phyloP scores from a whole-genome alignment of 306 rosid genomes.

The Senna tora region DNA sequence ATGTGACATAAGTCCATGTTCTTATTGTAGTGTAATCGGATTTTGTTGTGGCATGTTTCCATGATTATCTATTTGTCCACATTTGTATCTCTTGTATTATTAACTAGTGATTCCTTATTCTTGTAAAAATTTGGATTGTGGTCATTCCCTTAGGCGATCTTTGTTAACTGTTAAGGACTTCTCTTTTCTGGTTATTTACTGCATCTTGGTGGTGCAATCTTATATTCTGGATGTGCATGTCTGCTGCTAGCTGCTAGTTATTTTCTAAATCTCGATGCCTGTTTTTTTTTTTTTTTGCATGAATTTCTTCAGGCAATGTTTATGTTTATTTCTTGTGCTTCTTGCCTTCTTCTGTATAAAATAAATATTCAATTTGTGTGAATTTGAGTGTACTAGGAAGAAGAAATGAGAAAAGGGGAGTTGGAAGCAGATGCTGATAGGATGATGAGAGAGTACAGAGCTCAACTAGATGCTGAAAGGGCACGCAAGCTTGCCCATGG shows the following conservation, averaged over 20 bases:
- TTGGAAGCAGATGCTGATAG: slow-evolving; percentile 89
- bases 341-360: slow-evolving; percentile 25
- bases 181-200: neutral
- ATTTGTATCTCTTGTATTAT: neutral
- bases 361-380: slow-evolving; percentile 20
- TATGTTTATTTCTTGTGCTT: slow-evolving; percentile 18
- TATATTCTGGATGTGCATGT: slow-evolving; percentile 24
- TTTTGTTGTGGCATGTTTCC: neutral
- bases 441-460: slow-evolving; percentile 98
- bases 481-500: slow-evolving; percentile 90
- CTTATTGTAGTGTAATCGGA: neutral
- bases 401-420: slow-evolving; percentile 89
- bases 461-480: slow-evolving; percentile 97
- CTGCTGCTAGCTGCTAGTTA: slow-evolving; percentile 26
- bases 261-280: slow-evolving; percentile 19
- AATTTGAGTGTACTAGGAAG: slow-evolving; percentile 65
- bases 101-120: neutral
- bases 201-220: slow-evolving; percentile 9
- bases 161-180: neutral
- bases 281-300: neutral
- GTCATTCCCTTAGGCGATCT: neutral
- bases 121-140: neutral
- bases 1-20: neutral
- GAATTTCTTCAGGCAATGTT: slow-evolving; percentile 27
- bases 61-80: neutral